Evolutionary conservation across 495 filamentous ascomycete species (phyloP).

Genomic region (Hyaloscypha variabilis): DNA sequence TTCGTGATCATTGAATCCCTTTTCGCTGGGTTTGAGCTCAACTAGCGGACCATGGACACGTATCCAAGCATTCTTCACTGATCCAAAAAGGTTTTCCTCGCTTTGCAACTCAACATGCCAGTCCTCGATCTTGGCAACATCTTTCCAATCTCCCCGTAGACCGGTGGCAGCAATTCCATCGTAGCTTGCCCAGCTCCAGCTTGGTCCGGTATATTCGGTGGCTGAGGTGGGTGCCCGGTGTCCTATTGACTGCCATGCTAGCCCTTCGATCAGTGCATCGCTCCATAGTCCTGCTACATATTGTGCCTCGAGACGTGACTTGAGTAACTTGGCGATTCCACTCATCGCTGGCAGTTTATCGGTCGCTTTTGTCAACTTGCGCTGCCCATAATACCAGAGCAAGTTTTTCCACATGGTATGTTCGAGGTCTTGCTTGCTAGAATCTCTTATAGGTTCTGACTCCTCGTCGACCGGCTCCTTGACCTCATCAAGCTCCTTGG

Average conservation of each 20-base stretch:
- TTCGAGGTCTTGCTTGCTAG: constrained; percentile 4
- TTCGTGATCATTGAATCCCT: constrained; percentile 9
- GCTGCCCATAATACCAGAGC: constrained; percentile 14
- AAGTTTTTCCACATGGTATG: constrained; percentile 15
- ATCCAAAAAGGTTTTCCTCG: constrained; percentile 13
- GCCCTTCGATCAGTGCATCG: constrained; percentile 28
- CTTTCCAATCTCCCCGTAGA: constrained; percentile 5
- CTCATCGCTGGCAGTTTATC: constrained; percentile 37
- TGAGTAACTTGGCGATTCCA: constrained; percentile 31
- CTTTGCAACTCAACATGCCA: constrained; percentile 14
- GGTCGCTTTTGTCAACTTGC: constrained; percentile 27
- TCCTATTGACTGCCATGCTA: constrained; percentile 22
- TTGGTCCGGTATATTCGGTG: constrained; percentile 28
- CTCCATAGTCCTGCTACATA: constrained; percentile 36
- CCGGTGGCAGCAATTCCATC: constrained; percentile 14
- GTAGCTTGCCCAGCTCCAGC: constrained; percentile 35
- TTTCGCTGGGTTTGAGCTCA: constrained; percentile 14
- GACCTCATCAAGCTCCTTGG: too few species aligned
- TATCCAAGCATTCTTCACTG: constrained; percentile 17
- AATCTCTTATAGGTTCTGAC: background rate
- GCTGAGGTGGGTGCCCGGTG: constrained; percentile 2
- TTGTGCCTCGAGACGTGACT: constrained; percentile 20
- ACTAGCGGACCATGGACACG: constrained; percentile 6
- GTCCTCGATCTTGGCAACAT: constrained; percentile 6
- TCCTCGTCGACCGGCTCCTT: too few species aligned